Evolutionary conservation across 768 basidiomycete genomes (phyloP).

Genomic region (Melanogaster broomeanus): DNA sequence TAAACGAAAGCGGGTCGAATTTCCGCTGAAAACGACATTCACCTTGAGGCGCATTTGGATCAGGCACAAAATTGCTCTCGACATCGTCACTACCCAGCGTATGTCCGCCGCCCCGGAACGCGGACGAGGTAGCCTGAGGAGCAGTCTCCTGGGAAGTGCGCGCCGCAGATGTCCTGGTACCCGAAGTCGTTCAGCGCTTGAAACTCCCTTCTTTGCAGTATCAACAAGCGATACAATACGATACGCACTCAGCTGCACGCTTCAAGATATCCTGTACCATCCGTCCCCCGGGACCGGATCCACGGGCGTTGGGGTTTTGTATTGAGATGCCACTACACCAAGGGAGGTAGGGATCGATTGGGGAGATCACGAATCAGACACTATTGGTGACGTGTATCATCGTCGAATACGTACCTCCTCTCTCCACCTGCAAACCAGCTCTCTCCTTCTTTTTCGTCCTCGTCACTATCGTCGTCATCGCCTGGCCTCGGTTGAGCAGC

Average conservation of each 20-base stretch:
- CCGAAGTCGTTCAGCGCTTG: not conserved
- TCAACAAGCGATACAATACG: not conserved
- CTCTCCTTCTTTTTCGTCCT: slow-evolving; percentile 55
- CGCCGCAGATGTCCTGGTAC: slow-evolving; percentile 17
- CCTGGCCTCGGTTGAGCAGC: slow-evolving; percentile 17
- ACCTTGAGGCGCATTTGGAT: slow-evolving; percentile 52
- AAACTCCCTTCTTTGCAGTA: not conserved
- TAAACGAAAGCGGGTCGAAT: not conserved
- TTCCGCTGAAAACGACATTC: not conserved
- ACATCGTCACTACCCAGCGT: slow-evolving; percentile 91
- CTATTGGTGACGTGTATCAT: not conserved
- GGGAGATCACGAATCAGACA: not conserved
- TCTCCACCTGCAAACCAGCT: slow-evolving; percentile 96
- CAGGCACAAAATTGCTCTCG: slow-evolving; percentile 73
- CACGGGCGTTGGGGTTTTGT: slow-evolving; percentile 70
- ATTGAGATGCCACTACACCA: slow-evolving; percentile 77
- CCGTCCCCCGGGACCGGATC: slow-evolving; percentile 51
- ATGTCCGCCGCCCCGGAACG: slow-evolving; percentile 76
- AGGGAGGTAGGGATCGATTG: not conserved
- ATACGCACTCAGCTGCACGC: slow-evolving; percentile 75
- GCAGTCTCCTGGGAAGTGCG: slow-evolving; percentile 15
- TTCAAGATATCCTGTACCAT: slow-evolving; percentile 73
- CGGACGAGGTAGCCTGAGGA: slow-evolving; percentile 20
- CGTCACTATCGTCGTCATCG: slow-evolving; percentile 46
- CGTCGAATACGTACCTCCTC: slow-evolving; percentile 57